Conservation (phyloP, 768 basidiomycete species). For the Strobilomyces echinocephalus region DNA sequence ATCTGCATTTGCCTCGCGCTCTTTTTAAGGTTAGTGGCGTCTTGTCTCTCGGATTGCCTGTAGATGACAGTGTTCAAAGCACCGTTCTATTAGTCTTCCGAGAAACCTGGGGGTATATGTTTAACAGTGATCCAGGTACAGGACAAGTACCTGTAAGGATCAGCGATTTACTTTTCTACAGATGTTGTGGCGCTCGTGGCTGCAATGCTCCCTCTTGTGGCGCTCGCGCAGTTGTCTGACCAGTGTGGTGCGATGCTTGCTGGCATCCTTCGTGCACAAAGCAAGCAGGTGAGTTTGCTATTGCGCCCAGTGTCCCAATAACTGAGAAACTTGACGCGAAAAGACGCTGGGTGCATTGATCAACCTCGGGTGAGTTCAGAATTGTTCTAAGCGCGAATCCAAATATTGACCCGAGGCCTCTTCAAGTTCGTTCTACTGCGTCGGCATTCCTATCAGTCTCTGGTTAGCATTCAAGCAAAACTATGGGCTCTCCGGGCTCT, state of each 20-base stretch:
- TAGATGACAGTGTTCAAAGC: slow-evolving; percentile 28
- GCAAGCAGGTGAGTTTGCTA: slow-evolving; percentile 56
- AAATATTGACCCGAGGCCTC: background rate
- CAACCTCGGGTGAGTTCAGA: slow-evolving; percentile 55
- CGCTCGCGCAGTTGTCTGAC: slow-evolving; percentile 81
- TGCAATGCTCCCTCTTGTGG: slow-evolving; percentile 67
- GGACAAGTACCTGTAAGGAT: background rate
- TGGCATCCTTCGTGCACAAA: slow-evolving; percentile 78
- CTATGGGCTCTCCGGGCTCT: slow-evolving; percentile 69
- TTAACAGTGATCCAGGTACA: slow-evolving; percentile 61
- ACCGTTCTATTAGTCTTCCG: slow-evolving; percentile 56
- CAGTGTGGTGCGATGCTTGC: slow-evolving; percentile 63
- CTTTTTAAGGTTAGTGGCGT: slow-evolving; percentile 49
- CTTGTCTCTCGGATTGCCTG: background rate
- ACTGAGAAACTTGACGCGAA: background rate
- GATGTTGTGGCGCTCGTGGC: slow-evolving; percentile 40
- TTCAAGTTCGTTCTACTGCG: slow-evolving; percentile 63
- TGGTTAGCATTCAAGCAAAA: slow-evolving; percentile 64
- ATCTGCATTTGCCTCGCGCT: slow-evolving; percentile 57
- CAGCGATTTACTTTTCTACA: slow-evolving; percentile 1
- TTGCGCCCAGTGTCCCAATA: background rate
- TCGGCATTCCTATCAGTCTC: slow-evolving; percentile 79
- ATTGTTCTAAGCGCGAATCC: background rate
- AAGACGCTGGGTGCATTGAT: slow-evolving; percentile 74
- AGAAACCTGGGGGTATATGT: slow-evolving; percentile 66